A percentile compares a stretch with the other conserved stretches of the same genome.
These are phyloP conservation scores for Eurotiales sp. DNA, from an alignment of 2,329 filamentous ascomycete species.

Conservation along the genomic window DNA sequence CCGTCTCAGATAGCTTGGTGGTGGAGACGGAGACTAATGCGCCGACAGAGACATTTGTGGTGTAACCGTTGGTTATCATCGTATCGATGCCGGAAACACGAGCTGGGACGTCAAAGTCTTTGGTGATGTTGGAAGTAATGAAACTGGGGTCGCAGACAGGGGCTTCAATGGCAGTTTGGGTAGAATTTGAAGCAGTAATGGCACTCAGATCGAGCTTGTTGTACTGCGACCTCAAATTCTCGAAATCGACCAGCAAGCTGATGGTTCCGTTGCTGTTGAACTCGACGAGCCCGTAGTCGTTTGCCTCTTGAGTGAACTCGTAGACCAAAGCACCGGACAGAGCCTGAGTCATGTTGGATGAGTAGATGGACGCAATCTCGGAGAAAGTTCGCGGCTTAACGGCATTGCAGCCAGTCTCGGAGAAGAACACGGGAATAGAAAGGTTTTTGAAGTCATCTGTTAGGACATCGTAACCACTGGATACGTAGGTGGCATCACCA, in stretches of 20 bases:
- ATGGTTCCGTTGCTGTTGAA: slow-evolving; percentile 57
- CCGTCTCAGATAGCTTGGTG: slow-evolving; percentile 53
- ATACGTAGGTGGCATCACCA: slow-evolving; percentile 53
- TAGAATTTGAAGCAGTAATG: slow-evolving; percentile 61
- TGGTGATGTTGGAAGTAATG: slow-evolving; percentile 68
- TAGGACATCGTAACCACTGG: slow-evolving; percentile 54
- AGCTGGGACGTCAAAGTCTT: slow-evolving; percentile 72
- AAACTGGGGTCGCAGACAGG: slow-evolving; percentile 64
- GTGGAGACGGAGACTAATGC: slow-evolving; percentile 60
- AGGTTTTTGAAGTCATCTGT: slow-evolving; percentile 56
- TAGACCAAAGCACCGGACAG: slow-evolving; percentile 58
- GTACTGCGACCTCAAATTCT: slow-evolving; percentile 72
- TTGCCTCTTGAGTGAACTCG: slow-evolving; percentile 47
- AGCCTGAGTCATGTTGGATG: slow-evolving; percentile 54
- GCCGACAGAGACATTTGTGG: slow-evolving; percentile 55
- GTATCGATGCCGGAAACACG: slow-evolving; percentile 64
- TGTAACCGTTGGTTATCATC: slow-evolving; percentile 74
- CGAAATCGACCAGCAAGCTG: slow-evolving; percentile 61
- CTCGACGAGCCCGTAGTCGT: slow-evolving; percentile 56
- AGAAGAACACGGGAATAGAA: slow-evolving; percentile 62
- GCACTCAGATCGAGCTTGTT: slow-evolving; percentile 66
- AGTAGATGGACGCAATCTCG: slow-evolving; percentile 59
- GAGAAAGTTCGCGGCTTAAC: slow-evolving; percentile 56
- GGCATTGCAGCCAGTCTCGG: slow-evolving; percentile 63
- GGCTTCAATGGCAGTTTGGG: slow-evolving; percentile 52